These are phyloP conservation scores for Plasmodium knowlesi DNA, from an alignment of 169 alveolate species.

Conservation along the genomic window DNA sequence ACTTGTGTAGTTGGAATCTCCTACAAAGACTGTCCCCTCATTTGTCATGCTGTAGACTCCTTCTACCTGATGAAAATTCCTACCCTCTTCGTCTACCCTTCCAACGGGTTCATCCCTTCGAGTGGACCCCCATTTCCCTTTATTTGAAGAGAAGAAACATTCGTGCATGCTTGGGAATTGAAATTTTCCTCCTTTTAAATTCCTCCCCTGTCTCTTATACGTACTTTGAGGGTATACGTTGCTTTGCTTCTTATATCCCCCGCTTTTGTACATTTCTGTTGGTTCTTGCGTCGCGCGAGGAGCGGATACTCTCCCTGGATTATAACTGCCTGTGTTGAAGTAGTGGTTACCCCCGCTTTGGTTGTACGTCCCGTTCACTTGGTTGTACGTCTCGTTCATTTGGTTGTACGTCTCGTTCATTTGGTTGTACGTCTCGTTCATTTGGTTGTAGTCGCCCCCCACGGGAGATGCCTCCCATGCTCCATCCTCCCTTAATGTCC, in stretches of 20 bases:
- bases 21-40: background rate
- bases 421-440: too few species aligned
- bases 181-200: background rate
- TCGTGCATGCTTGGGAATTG: conserved; percentile 7
- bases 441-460: background rate
- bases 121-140: background rate
- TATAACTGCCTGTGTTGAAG: background rate
- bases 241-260: background rate
- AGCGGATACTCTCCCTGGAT: background rate
- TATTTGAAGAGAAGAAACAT: background rate
- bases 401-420: too few species aligned
- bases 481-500: background rate
- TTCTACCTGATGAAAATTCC: background rate
- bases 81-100: background rate
- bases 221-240: background rate
- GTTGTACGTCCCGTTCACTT: background rate
- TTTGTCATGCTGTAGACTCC: background rate
- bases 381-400: too few species aligned
- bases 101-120: background rate
- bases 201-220: background rate
- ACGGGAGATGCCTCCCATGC: background rate
- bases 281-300: background rate
- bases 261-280: background rate
- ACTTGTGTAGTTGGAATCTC: background rate
- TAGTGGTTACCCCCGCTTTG: background rate